Conservation (phyloP, 176 grass and related monocot species). For the Phoenix dactylifera region DNA sequence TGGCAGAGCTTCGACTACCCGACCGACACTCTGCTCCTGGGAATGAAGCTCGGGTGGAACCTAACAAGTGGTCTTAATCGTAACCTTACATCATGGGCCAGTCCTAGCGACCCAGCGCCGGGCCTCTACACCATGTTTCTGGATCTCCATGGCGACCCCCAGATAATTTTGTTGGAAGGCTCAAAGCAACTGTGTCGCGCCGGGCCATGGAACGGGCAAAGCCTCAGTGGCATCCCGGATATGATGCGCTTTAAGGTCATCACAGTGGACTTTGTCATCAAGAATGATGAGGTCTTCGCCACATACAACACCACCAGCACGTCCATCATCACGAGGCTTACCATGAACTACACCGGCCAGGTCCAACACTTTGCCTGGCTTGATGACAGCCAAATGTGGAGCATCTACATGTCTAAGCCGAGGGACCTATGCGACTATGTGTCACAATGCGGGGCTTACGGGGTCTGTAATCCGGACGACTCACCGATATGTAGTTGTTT, state of each 20-base stretch:
- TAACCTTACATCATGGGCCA: neutral
- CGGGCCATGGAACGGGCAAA: neutral
- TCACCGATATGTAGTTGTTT: neutral
- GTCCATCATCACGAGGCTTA: neutral
- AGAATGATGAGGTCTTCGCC: neutral
- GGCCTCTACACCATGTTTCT: neutral
- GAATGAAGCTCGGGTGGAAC: constrained; percentile 2
- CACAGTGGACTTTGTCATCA: neutral
- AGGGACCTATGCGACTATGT: neutral
- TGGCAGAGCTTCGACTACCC: constrained; percentile 15
- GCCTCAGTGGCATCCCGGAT: neutral
- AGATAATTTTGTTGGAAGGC: neutral
- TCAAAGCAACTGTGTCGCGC: neutral
- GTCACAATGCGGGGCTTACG: neutral
- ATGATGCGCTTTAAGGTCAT: neutral
- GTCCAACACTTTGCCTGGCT: neutral
- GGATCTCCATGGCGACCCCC: neutral
- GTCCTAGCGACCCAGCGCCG: neutral
- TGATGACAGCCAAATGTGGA: neutral
- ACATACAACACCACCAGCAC: neutral
- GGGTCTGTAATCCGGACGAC: neutral
- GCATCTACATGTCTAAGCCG: neutral
- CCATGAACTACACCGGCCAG: neutral
- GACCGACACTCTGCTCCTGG: neutral
- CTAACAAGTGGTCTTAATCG: neutral